phyloP scores from a whole-genome alignment of 78 protist species.

The Chrysochromulina parva region DNA sequence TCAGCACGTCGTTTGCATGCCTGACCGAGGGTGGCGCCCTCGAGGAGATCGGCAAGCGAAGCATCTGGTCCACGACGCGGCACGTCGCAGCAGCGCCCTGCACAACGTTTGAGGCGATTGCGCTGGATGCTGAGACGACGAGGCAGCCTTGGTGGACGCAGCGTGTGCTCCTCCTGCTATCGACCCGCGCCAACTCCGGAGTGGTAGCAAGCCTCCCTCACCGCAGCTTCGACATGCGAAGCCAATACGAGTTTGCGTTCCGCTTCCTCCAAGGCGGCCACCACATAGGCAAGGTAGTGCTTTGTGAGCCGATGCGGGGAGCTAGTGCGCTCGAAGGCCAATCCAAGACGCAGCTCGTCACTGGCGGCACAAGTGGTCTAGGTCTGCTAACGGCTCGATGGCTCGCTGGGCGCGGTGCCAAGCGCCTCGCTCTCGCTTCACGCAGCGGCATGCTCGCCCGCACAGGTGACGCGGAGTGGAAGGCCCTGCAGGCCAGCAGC shows the following conservation, averaged over 20 bases:
- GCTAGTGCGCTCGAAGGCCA: no score
- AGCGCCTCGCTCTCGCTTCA: background rate
- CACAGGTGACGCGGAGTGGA: background rate
- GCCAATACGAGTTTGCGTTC: background rate
- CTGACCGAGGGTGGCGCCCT: constrained; percentile 10
- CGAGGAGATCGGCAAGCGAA: constrained; percentile 40
- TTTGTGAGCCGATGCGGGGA: background rate
- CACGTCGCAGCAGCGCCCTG: background rate
- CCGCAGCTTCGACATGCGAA: background rate
- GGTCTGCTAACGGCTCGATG: constrained; percentile 3
- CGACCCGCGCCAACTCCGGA: background rate
- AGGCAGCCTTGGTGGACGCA: background rate
- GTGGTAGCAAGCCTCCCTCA: background rate
- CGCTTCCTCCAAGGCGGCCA: background rate
- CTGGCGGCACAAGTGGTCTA: constrained; percentile 39
- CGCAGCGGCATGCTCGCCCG: background rate
- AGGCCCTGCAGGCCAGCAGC: background rate
- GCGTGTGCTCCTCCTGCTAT: background rate
- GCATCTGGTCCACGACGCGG: constrained; percentile 8
- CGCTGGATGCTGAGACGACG: background rate
- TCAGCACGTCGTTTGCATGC: background rate
- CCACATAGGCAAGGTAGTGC: constrained; percentile 17
- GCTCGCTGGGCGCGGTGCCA: constrained; percentile 1
- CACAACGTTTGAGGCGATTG: background rate
- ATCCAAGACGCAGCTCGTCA: background rate